Evolutionary conservation across 2,329 filamentous ascomycete species (phyloP).

Genomic region (Fusarium poae): DNA sequence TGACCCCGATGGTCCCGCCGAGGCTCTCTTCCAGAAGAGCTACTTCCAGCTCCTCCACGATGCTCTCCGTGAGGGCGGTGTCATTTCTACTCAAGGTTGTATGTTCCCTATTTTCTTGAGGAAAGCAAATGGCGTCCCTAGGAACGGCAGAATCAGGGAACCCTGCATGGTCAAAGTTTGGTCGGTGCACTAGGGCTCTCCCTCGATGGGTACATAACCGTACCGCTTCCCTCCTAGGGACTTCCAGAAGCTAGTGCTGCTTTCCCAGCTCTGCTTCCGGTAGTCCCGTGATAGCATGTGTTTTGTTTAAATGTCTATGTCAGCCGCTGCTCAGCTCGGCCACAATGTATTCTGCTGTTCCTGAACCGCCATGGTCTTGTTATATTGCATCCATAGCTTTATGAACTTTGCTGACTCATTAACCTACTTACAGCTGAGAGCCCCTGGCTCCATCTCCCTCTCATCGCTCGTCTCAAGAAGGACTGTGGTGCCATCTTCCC

Average conservation of each 20-base stretch:
- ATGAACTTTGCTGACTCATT: slow-evolving; percentile 38
- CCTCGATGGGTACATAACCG: slow-evolving; percentile 47
- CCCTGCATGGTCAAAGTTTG: slow-evolving; percentile 41
- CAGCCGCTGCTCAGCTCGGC: slow-evolving; percentile 22
- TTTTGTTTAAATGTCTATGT: slow-evolving; percentile 31
- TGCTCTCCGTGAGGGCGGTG: slow-evolving; percentile 92
- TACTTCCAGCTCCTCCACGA: slow-evolving; percentile 96
- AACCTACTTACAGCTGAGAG: slow-evolving; percentile 80
- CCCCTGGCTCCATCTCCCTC: slow-evolving; percentile 96
- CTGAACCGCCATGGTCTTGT: slow-evolving; percentile 37
- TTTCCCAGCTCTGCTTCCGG: slow-evolving; percentile 55
- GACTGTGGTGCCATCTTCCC: slow-evolving; percentile 98
- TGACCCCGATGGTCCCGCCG: slow-evolving; percentile 95
- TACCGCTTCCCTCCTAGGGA: slow-evolving; percentile 51
- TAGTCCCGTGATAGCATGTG: slow-evolving; percentile 54
- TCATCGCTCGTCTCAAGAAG: slow-evolving; percentile 97
- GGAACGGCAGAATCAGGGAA: slow-evolving; percentile 51
- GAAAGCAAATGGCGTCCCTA: slow-evolving; percentile 56
- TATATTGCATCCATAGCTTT: slow-evolving; percentile 20
- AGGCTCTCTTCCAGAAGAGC: slow-evolving; percentile 97
- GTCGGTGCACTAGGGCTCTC: slow-evolving; percentile 28
- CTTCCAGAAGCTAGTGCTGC: slow-evolving; percentile 57
- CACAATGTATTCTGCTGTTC: slow-evolving; percentile 38
- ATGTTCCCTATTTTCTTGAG: slow-evolving; percentile 77
- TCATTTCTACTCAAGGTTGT: slow-evolving; percentile 99